Evolutionary conservation across 495 filamentous ascomycete species (phyloP).

Genomic region (Neurospora sp.): DNA sequence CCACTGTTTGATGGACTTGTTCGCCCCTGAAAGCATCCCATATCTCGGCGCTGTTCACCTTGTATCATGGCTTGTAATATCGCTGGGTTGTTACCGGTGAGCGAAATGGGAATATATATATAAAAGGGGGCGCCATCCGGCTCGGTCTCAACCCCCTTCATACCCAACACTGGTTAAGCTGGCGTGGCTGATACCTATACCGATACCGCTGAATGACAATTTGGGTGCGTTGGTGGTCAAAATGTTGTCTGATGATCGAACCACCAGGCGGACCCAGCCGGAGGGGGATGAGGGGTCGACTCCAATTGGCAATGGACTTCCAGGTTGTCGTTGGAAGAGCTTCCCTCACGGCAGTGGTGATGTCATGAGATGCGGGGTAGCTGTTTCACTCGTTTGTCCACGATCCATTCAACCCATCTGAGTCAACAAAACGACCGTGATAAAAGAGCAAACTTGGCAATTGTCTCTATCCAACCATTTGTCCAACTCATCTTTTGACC

Average conservation of each 20-base stretch:
- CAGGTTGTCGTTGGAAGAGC: not conserved
- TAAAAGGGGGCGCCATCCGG: not conserved
- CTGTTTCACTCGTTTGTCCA: not conserved
- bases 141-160: not conserved
- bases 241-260: not conserved
- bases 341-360: not conserved
- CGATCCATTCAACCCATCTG: not conserved
- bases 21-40: not conserved
- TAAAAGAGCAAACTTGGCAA: not conserved
- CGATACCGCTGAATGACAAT: not conserved
- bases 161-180: not conserved
- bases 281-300: not conserved
- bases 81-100: not conserved
- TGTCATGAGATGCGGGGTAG: not conserved
- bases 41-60: not conserved
- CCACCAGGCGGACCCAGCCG: not conserved
- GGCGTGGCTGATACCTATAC: not conserved
- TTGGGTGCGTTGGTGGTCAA: not conserved
- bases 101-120: not conserved
- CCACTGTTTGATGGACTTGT: not conserved
- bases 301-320: not conserved
- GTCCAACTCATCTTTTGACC: not conserved
- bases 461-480: not conserved
- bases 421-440: not conserved
- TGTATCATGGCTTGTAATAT: not conserved